Conservation (phyloP, 139 green algal genomes). For the Micromonas commoda region DNA sequence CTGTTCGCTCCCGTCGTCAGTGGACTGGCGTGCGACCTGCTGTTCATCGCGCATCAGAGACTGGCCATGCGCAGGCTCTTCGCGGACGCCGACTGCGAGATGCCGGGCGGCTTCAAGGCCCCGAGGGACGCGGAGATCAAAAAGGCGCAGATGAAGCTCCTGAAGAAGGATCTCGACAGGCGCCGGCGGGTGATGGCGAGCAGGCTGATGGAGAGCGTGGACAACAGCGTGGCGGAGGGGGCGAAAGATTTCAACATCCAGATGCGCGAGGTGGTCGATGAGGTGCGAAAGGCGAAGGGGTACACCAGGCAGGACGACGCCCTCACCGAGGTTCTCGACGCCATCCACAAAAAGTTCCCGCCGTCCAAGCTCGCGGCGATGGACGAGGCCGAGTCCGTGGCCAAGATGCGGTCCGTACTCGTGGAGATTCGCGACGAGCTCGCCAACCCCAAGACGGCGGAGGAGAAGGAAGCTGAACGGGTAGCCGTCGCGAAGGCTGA, state of each 20-base stretch:
- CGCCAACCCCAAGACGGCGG: not conserved
- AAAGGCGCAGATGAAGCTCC: not conserved
- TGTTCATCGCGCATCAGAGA: constrained; percentile 1
- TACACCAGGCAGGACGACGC: not conserved
- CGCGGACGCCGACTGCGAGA: not conserved
- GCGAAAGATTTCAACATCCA: not conserved
- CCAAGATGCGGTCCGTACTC: not conserved
- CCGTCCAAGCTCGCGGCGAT: not conserved
- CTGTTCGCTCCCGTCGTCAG: constrained; percentile 7
- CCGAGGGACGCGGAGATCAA: not conserved
- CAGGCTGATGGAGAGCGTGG: not conserved
- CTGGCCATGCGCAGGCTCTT: not conserved
- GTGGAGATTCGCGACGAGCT: not conserved
- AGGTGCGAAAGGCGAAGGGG: not conserved
- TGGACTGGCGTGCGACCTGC: not conserved
- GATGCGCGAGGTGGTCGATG: not conserved
- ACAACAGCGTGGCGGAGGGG: not conserved
- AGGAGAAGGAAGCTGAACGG: too few species aligned
- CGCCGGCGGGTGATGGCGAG: not conserved
- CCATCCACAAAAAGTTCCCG: not conserved
- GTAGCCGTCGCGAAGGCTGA: too few species aligned
- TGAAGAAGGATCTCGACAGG: not conserved
- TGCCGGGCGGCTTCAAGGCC: not conserved
- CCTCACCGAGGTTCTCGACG: not conserved
- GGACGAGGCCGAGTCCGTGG: not conserved